These are phyloP conservation scores for Prunus dulcis DNA, from an alignment of 306 rosid species.

Conservation along the genomic window DNA sequence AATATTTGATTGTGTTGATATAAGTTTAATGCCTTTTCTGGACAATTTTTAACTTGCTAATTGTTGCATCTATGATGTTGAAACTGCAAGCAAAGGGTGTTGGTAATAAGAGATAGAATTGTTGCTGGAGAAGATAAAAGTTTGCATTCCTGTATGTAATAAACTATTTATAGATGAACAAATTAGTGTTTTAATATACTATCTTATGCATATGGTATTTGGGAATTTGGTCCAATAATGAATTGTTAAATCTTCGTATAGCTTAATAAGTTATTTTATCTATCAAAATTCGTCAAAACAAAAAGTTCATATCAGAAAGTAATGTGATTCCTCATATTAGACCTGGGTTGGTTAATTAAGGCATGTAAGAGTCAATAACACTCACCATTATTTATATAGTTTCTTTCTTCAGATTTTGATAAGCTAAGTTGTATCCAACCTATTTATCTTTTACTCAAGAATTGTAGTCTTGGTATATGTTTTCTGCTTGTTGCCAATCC, in stretches of 20 bases:
- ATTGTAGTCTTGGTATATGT: neutral
- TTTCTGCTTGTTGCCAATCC: conserved; percentile 1
- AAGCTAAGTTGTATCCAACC: neutral
- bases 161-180: neutral
- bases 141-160: neutral
- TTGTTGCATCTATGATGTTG: conserved; percentile 1
- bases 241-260: neutral
- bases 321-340: neutral
- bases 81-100: neutral
- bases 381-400: neutral
- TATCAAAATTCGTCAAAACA: too few relatives aligned
- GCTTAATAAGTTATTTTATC: neutral
- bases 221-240: neutral
- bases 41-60: neutral
- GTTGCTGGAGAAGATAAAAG: neutral
- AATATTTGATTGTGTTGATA: neutral
- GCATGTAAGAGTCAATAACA: neutral
- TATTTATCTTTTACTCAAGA: neutral
- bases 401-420: neutral
- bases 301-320: neutral
- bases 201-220: neutral
- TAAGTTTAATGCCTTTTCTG: neutral
- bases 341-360: neutral
- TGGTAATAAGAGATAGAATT: neutral
- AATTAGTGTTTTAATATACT: neutral